These are phyloP conservation scores for Rehmannia glutinosa DNA, from an alignment of 257 asterid genomes.

Conservation along the genomic window DNA sequence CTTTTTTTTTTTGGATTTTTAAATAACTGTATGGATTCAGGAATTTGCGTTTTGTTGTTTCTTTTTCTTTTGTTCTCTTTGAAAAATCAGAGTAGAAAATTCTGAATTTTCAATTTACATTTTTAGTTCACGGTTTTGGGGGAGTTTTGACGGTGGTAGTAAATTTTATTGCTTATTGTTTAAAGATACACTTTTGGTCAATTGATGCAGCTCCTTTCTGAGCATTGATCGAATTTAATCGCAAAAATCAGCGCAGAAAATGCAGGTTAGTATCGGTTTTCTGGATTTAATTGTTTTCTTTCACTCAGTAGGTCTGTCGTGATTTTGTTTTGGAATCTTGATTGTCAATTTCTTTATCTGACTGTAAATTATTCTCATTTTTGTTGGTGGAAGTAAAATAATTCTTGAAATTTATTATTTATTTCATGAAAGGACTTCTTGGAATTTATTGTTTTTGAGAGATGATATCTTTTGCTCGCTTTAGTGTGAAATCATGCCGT, in stretches of 20 bases:
- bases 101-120: not conserved
- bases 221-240: constrained; percentile 4
- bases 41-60: too few species aligned
- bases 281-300: not conserved
- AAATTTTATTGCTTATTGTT: not conserved
- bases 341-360: too few species aligned
- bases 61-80: not conserved
- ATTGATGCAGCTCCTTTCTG: constrained; percentile 21
- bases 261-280: constrained; percentile 31
- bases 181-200: not conserved
- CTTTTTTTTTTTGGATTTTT: not conserved
- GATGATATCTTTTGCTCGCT: too few species aligned
- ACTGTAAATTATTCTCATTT: too few species aligned
- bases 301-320: not conserved
- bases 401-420: too few species aligned
- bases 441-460: too few species aligned
- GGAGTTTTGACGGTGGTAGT: not conserved
- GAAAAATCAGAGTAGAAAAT: not conserved
- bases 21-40: not conserved
- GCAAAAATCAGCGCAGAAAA: constrained; percentile 5
- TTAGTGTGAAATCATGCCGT: too few species aligned
- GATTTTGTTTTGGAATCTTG: not conserved
- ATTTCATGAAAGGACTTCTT: too few species aligned
- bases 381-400: too few species aligned
- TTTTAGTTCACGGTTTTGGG: not conserved